Percentiles rank a stretch among this genome's conserved stretches.
Conservation (phyloP, 116 monocot genomes). For the Zostera marina region DNA sequence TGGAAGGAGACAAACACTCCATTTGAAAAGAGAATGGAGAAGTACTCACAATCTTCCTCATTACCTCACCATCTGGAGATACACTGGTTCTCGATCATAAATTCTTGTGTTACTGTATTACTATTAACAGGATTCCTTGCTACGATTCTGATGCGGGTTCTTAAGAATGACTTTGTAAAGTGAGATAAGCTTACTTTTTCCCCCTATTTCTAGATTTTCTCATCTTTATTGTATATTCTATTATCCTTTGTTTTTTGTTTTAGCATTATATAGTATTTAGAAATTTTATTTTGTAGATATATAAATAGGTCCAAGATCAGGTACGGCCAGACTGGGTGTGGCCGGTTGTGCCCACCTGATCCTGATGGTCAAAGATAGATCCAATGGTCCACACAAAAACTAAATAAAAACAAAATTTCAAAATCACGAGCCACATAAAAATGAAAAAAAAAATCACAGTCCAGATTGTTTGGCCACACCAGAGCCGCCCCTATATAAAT, state of each 20-base stretch:
- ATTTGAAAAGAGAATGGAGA: constrained; percentile 51
- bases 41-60: constrained; percentile 37
- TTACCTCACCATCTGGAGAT: constrained; percentile 48
- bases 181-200: constrained; percentile 16
- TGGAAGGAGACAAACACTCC: constrained; percentile 35
- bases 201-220: neutral
- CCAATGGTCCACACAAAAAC: no score
- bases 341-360: no score
- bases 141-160: constrained; percentile 64
- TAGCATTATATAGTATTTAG: neutral
- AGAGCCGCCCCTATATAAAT: no score
- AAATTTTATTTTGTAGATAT: neutral
- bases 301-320: no score
- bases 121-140: constrained; percentile 81
- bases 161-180: constrained; percentile 77
- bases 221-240: neutral
- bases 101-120: constrained; percentile 75
- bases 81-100: constrained; percentile 83
- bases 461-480: no score
- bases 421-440: no score
- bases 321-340: no score
- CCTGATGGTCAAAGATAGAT: no score
- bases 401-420: no score
- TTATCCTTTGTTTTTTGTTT: neutral
- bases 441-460: no score